Evolutionary conservation across 495 filamentous ascomycete genomes (phyloP).

Genomic region (Aspergillus wentii): DNA sequence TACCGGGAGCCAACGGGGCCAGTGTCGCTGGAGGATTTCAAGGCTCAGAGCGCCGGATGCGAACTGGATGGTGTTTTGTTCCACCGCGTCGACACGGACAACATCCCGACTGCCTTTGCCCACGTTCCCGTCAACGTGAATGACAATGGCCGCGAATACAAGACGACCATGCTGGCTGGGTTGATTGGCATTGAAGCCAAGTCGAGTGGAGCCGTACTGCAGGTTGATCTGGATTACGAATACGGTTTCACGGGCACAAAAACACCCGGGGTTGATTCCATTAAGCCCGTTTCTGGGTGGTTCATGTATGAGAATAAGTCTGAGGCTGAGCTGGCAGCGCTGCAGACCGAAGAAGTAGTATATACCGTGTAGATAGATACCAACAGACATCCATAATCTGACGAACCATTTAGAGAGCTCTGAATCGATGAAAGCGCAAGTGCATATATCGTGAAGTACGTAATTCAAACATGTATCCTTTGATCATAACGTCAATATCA

Average conservation of each 20-base stretch:
- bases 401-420: too few relatives aligned
- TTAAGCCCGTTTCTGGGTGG: slow-evolving; percentile 29
- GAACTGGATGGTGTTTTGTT: slow-evolving; percentile 14
- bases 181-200: slow-evolving; percentile 19
- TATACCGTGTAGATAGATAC: too few relatives aligned
- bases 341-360: too few relatives aligned
- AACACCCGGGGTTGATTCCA: slow-evolving; percentile 18
- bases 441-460: too few relatives aligned
- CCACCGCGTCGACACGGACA: slow-evolving; percentile 10
- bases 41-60: background rate
- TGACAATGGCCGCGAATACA: slow-evolving; percentile 15
- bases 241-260: slow-evolving; percentile 1
- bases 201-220: slow-evolving; percentile 12
- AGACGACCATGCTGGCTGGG: slow-evolving; percentile 28
- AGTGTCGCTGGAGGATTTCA: background rate
- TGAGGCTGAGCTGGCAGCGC: too few relatives aligned
- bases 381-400: too few relatives aligned
- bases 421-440: too few relatives aligned
- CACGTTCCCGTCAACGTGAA: slow-evolving; percentile 23
- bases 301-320: slow-evolving; percentile 29
- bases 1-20: slow-evolving; percentile 1
- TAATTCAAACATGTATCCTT: too few relatives aligned
- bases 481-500: too few relatives aligned
- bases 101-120: slow-evolving; percentile 17
- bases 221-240: background rate